Evolutionary conservation across 305 asterid genomes (phyloP).

Genomic region (Andrographis paniculata): DNA sequence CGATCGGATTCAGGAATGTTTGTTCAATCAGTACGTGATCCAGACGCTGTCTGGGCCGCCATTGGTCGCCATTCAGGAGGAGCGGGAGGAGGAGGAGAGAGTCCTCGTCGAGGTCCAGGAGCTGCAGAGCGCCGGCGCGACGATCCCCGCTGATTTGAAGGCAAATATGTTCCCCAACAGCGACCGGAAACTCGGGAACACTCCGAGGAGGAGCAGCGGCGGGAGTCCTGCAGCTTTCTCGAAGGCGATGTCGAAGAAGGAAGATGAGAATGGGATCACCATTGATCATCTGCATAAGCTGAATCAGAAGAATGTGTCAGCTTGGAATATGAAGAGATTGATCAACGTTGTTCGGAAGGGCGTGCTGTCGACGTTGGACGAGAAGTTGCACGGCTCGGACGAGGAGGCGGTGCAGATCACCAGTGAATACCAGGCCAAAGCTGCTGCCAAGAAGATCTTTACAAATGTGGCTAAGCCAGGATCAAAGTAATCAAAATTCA

Average conservation of each 20-base stretch:
- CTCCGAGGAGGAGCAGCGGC: slow-evolving; percentile 15
- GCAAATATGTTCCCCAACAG: slow-evolving; percentile 20
- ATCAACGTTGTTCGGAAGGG: slow-evolving; percentile 21
- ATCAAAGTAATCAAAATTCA: slow-evolving; percentile 30
- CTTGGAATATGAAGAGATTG: slow-evolving; percentile 30
- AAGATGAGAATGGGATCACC: slow-evolving; percentile 19
- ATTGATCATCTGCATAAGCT: slow-evolving; percentile 22
- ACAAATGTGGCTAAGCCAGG: slow-evolving; percentile 28
- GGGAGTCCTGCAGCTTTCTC: slow-evolving; percentile 23
- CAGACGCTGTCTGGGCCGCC: slow-evolving; percentile 59
- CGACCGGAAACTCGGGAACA: slow-evolving; percentile 19
- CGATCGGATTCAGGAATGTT: slow-evolving; percentile 47
- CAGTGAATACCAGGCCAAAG: slow-evolving; percentile 23
- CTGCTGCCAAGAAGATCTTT: slow-evolving; percentile 31
- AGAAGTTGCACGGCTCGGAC: slow-evolving; percentile 21
- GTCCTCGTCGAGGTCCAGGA: slow-evolving; percentile 27
- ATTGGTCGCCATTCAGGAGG: slow-evolving; percentile 23
- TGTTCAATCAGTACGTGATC: slow-evolving; percentile 47
- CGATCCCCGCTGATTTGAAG: slow-evolving; percentile 24
- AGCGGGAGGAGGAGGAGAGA: slow-evolving; percentile 31
- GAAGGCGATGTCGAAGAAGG: slow-evolving; percentile 18
- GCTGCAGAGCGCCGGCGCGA: slow-evolving; percentile 30
- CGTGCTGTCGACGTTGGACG: slow-evolving; percentile 28
- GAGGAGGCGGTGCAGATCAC: slow-evolving; percentile 23
- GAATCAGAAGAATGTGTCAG: slow-evolving; percentile 25